Evolutionary conservation across 805 yeast species (phyloP).

Genomic region (Wickerhamiella sergipiensis): DNA sequence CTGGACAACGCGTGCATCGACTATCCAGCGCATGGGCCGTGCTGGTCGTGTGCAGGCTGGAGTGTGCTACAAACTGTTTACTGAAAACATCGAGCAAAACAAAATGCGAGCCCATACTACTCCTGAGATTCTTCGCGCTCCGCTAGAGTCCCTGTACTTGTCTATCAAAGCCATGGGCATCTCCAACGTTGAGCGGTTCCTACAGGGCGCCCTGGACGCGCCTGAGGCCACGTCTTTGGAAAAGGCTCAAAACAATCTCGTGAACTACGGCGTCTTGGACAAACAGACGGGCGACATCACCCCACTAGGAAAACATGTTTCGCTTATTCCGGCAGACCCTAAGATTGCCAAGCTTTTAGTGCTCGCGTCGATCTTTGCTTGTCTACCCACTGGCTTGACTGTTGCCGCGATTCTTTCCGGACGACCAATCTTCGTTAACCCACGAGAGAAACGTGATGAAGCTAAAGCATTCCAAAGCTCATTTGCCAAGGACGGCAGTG

Average conservation of each 20-base stretch:
- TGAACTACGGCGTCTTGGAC: constrained; percentile 60
- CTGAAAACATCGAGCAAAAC: constrained; percentile 41
- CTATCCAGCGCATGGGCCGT: constrained; percentile 86
- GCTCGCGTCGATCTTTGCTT: constrained; percentile 70
- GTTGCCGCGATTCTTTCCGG: constrained; percentile 62
- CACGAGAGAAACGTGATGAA: constrained; percentile 47
- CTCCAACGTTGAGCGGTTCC: constrained; percentile 51
- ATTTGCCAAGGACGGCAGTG: constrained; percentile 34
- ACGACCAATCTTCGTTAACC: constrained; percentile 59
- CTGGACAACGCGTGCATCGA: constrained; percentile 87
- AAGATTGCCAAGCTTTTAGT: constrained; percentile 72
- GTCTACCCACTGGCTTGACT: constrained; percentile 63
- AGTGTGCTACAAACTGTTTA: constrained; percentile 64
- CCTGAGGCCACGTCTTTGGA: constrained; percentile 45
- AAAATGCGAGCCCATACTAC: constrained; percentile 59
- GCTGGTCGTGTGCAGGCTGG: constrained; percentile 93
- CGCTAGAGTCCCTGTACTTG: constrained; percentile 69
- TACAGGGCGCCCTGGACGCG: constrained; percentile 67
- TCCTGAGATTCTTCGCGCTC: constrained; percentile 79
- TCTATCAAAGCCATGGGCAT: constrained; percentile 85
- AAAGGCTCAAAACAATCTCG: constrained; percentile 38
- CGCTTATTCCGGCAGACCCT: constrained; percentile 73
- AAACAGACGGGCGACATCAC: constrained; percentile 39
- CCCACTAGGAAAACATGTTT: constrained; percentile 63
- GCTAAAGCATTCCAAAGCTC: constrained; percentile 30